These are phyloP conservation scores for Candida germanica DNA, from an alignment of 805 yeast species.

Conservation along the genomic window DNA sequence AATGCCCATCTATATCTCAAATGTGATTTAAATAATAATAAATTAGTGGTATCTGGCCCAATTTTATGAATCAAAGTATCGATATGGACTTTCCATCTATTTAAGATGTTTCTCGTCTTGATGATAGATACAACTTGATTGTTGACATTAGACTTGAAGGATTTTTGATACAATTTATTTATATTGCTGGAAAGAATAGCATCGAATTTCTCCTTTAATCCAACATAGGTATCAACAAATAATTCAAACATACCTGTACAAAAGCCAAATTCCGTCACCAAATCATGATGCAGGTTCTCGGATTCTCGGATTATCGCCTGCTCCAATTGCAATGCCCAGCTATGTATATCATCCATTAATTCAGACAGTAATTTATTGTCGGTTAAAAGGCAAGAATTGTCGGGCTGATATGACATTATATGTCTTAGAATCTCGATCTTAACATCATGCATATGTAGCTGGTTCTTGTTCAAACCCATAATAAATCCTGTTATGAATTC, in stretches of 20 bases:
- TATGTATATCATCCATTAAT: slow-evolving; percentile 30
- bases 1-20: slow-evolving; percentile 32
- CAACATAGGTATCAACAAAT: slow-evolving; percentile 41
- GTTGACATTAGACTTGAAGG: slow-evolving; percentile 24
- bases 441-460: slow-evolving; percentile 14
- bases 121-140: slow-evolving; percentile 38
- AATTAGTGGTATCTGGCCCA: background rate
- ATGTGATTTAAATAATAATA: background rate
- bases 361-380: slow-evolving; percentile 39
- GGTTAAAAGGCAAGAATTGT: slow-evolving; percentile 27
- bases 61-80: slow-evolving; percentile 4
- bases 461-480: background rate
- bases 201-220: slow-evolving; percentile 25
- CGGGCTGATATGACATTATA: slow-evolving; percentile 18
- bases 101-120: slow-evolving; percentile 40
- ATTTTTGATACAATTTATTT: slow-evolving; percentile 17
- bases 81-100: slow-evolving; percentile 42
- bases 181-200: slow-evolving; percentile 16
- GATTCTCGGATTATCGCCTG: slow-evolving; percentile 13
- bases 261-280: slow-evolving; percentile 15
- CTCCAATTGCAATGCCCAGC: slow-evolving; percentile 36
- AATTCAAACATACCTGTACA: slow-evolving; percentile 45
- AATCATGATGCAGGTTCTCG: background rate
- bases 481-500: slow-evolving; percentile 1
- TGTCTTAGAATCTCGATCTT: slow-evolving; percentile 24